phyloP scores from a whole-genome alignment of 108 stramenopile species.

The Bacterosira constricta region DNA sequence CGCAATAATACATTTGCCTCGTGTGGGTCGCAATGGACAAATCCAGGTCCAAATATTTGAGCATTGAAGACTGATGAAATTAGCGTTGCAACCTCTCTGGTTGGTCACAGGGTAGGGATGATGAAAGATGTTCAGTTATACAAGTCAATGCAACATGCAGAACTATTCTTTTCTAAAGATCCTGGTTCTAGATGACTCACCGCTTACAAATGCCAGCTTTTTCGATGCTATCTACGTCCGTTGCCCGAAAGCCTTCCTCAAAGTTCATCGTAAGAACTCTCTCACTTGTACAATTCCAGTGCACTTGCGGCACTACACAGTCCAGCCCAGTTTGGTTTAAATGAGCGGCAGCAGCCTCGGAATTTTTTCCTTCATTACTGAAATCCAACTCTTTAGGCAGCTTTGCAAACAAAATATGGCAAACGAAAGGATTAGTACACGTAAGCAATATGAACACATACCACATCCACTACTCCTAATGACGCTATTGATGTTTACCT shows the following conservation, averaged over 20 bases:
- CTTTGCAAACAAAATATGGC: not conserved
- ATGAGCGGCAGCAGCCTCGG: constrained; percentile 61
- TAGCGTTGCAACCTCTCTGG: constrained; percentile 72
- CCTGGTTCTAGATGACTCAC: constrained; percentile 20
- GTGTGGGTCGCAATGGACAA: constrained; percentile 95
- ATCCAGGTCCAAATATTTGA: constrained; percentile 74
- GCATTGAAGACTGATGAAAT: constrained; percentile 81
- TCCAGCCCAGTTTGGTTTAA: constrained; percentile 58
- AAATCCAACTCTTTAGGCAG: constrained; percentile 94
- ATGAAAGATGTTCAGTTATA: not conserved
- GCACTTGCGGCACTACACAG: constrained; percentile 78
- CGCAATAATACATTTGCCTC: constrained; percentile 91
- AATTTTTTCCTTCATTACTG: constrained; percentile 86
- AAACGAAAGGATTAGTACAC: not conserved
- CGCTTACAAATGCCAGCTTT: constrained; percentile 53
- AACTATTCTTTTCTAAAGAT: too few relatives aligned
- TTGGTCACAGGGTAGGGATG: constrained; percentile 14
- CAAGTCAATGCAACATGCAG: not conserved
- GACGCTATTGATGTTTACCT: constrained; percentile 15
- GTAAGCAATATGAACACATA: not conserved
- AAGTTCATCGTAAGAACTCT: constrained; percentile 94
- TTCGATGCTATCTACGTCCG: constrained; percentile 73
- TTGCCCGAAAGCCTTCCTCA: constrained; percentile 90
- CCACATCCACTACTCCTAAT: not conserved
- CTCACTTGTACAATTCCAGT: constrained; percentile 62